A percentile compares a stretch with the other conserved stretches of the same genome.
These are phyloP conservation scores for Plantago ovata DNA, from an alignment of 257 asterid genomes.

Conservation along the genomic window DNA sequence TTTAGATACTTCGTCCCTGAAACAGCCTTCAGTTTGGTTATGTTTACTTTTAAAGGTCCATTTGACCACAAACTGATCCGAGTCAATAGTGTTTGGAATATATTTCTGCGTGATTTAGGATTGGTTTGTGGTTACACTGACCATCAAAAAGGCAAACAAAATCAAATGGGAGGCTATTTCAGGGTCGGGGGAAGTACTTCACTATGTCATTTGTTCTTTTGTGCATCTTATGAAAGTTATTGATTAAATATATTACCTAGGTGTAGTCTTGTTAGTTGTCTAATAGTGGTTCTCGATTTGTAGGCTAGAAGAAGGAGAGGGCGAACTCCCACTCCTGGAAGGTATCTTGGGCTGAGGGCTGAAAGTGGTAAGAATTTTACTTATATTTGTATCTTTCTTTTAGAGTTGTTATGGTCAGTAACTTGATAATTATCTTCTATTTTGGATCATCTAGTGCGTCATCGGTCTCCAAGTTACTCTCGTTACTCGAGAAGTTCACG, in stretches of 20 bases:
- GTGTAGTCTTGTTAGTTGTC: background rate
- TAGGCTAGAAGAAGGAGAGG: conserved; percentile 91
- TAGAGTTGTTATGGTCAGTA: background rate
- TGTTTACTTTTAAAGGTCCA: background rate
- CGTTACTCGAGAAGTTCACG: conserved; percentile 41
- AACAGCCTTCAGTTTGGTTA: background rate
- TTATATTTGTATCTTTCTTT: background rate
- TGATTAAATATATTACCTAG: background rate
- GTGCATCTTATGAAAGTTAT: background rate
- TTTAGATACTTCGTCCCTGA: background rate
- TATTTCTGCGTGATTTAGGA: no score
- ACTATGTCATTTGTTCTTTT: no score
- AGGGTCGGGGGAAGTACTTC: no score
- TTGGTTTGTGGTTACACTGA: no score
- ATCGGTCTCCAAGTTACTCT: conserved; percentile 50
- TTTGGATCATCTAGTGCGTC: conserved; percentile 33
- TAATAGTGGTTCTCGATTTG: background rate
- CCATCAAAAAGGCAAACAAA: no score
- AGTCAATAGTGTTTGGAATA: no score
- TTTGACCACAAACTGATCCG: no score
- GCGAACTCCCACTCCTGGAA: conserved; percentile 90
- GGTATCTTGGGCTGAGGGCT: conserved; percentile 67
- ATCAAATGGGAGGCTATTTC: no score
- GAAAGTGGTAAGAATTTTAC: conserved; percentile 42
- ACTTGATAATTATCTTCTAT: background rate